These are phyloP conservation scores for Aspergillus costaricaensis DNA, from an alignment of 2,329 filamentous ascomycete species.

Conservation along the genomic window DNA sequence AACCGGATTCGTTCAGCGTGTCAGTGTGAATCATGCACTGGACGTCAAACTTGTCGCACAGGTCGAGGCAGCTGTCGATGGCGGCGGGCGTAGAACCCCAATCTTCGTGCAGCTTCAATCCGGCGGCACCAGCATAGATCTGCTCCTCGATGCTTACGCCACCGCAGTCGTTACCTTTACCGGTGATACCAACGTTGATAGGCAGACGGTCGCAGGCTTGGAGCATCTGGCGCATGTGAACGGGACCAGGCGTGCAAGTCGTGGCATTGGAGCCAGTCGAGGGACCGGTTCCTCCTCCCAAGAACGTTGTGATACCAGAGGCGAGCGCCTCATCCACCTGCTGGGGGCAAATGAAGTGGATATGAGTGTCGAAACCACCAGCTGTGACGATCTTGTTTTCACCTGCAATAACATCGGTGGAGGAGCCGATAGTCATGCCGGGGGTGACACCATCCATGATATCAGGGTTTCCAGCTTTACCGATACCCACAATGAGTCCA, in stretches of 20 bases:
- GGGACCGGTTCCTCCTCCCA: constrained; percentile 91
- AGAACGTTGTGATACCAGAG: constrained; percentile 84
- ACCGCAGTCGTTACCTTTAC: constrained; percentile 86
- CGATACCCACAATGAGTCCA: constrained; percentile 82
- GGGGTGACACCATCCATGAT: constrained; percentile 85
- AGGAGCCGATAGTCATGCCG: constrained; percentile 78
- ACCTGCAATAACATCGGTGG: constrained; percentile 88
- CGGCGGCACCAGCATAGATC: constrained; percentile 78
- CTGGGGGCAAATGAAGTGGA: constrained; percentile 94
- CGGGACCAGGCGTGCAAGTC: constrained; percentile 85
- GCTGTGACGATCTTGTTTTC: constrained; percentile 90
- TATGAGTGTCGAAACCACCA: constrained; percentile 85
- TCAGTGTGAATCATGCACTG: constrained; percentile 96
- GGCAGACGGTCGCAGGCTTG: constrained; percentile 81
- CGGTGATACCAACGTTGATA: constrained; percentile 86
- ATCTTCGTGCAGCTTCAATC: constrained; percentile 93
- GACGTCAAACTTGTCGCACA: constrained; percentile 89
- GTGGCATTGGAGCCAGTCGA: constrained; percentile 89
- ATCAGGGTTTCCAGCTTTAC: constrained; percentile 96
- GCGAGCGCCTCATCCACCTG: constrained; percentile 81
- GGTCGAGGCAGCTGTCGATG: constrained; percentile 80
- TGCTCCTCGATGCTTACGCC: constrained; percentile 74
- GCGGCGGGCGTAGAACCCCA: constrained; percentile 91
- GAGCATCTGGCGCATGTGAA: constrained; percentile 84
- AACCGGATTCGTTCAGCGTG: constrained; percentile 95